Conservation (phyloP, 176 grass and related monocot species). For the Bolboschoenus planiculmis region DNA sequence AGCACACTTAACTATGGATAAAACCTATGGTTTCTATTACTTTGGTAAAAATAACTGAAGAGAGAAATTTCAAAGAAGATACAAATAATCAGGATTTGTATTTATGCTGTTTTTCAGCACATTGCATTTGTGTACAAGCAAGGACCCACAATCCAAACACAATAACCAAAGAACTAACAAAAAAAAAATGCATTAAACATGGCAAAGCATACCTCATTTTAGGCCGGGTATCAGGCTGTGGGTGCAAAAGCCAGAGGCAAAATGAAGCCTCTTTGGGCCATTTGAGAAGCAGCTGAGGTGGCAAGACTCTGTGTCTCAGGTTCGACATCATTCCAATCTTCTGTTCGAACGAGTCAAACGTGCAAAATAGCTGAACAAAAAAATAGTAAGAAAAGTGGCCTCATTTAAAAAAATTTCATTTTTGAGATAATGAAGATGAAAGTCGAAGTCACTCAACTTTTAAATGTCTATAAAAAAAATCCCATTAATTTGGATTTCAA, state of each 20-base stretch:
- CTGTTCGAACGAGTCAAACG: conserved; percentile 66
- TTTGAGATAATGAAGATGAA: no score
- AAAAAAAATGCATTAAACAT: neutral
- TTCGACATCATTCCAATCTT: conserved; percentile 82
- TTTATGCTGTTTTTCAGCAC: neutral
- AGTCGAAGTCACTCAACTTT: no score
- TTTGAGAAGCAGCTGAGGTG: conserved; percentile 70
- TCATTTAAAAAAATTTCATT: neutral
- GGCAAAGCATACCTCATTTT: conserved; percentile 58
- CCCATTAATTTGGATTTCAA: no score
- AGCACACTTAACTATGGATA: neutral
- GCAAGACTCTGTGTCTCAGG: conserved; percentile 71
- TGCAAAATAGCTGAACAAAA: conserved; percentile 69
- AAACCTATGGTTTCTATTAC: neutral
- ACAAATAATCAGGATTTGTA: neutral
- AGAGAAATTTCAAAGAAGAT: neutral
- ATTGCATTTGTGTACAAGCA: neutral
- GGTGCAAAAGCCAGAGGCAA: conserved; percentile 95
- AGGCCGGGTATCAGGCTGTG: conserved; percentile 55
- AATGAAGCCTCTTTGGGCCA: conserved; percentile 95
- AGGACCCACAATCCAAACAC: neutral
- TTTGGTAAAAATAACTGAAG: neutral
- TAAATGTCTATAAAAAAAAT: no score
- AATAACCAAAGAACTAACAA: neutral
- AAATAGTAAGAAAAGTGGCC: neutral